Percentiles rank a stretch among this genome's conserved stretches.
These are phyloP conservation scores for Wickerhamomyces canadensis DNA, from an alignment of 805 yeast species.

Conservation along the genomic window DNA sequence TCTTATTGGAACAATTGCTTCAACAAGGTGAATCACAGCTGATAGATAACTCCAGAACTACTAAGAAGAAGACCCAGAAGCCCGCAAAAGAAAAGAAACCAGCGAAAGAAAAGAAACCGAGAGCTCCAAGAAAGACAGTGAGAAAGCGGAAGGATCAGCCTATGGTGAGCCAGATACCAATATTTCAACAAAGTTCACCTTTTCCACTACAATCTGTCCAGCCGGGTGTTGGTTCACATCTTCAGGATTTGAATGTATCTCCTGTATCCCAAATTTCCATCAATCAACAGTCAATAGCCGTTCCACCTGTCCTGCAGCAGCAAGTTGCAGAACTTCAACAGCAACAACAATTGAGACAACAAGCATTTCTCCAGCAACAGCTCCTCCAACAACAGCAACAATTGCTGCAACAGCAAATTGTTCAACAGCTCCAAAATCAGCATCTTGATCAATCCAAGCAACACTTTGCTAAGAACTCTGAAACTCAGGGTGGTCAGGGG, in stretches of 20 bases:
- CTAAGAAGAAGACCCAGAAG: conserved; percentile 14
- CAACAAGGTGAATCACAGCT: conserved; percentile 19
- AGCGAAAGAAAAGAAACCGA: conserved; percentile 22
- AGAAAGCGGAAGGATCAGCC: conserved; percentile 23
- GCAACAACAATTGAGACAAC: conserved; percentile 12
- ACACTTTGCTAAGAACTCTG: too few relatives aligned
- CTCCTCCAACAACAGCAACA: conserved; percentile 7
- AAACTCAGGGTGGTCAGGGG: too few relatives aligned
- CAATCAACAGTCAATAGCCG: conserved; percentile 6
- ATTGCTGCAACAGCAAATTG: not conserved
- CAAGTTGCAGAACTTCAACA: conserved; percentile 22
- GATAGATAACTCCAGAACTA: conserved; percentile 2
- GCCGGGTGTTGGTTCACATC: not conserved
- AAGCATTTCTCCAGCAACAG: conserved; percentile 9
- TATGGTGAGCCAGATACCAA: conserved; percentile 19
- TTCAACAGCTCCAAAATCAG: not conserved
- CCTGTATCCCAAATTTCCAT: conserved; percentile 3
- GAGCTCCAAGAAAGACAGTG: conserved; percentile 23
- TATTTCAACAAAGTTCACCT: conserved; percentile 17
- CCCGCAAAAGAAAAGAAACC: conserved; percentile 19
- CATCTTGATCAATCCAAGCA: not conserved
- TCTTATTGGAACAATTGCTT: conserved; percentile 17
- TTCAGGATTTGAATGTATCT: not conserved
- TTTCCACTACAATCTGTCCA: conserved; percentile 11
- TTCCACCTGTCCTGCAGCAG: conserved; percentile 11